Conservation (phyloP, 768 basidiomycete species). For the Lactarius akahatsu region DNA sequence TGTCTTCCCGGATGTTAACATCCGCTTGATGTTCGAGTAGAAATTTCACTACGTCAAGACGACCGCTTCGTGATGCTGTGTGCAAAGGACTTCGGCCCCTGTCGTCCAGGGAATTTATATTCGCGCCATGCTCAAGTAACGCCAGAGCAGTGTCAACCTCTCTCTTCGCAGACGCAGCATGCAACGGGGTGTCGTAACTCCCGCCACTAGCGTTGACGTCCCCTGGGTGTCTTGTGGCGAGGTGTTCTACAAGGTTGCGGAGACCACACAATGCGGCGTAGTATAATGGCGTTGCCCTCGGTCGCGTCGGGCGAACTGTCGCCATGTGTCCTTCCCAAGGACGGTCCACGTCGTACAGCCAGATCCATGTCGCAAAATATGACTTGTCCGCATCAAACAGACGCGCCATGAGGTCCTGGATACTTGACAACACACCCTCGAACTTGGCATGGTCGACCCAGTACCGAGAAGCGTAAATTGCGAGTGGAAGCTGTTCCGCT, state of each 20-base stretch:
- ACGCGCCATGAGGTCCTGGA: too few species aligned
- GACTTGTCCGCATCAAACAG: too few species aligned
- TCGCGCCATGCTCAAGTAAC: slow-evolving; percentile 7
- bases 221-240: background rate
- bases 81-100: slow-evolving; percentile 3
- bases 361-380: too few species aligned
- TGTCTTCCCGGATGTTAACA: background rate
- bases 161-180: background rate
- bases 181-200: background rate
- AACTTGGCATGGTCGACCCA: too few species aligned
- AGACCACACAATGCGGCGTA: too few species aligned
- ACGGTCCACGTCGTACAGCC: too few species aligned
- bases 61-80: background rate
- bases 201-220: slow-evolving; percentile 3
- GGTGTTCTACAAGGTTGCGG: background rate
- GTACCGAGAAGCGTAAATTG: too few species aligned
- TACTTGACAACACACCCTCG: too few species aligned
- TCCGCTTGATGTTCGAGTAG: slow-evolving; percentile 3
- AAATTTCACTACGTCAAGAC: background rate
- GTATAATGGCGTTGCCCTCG: too few species aligned
- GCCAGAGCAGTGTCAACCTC: background rate
- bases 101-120: background rate
- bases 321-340: too few species aligned
- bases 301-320: too few species aligned
- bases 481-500: too few species aligned